phyloP scores from a whole-genome alignment of 139 green algal genomes.

The Haematococcus lacustris region DNA sequence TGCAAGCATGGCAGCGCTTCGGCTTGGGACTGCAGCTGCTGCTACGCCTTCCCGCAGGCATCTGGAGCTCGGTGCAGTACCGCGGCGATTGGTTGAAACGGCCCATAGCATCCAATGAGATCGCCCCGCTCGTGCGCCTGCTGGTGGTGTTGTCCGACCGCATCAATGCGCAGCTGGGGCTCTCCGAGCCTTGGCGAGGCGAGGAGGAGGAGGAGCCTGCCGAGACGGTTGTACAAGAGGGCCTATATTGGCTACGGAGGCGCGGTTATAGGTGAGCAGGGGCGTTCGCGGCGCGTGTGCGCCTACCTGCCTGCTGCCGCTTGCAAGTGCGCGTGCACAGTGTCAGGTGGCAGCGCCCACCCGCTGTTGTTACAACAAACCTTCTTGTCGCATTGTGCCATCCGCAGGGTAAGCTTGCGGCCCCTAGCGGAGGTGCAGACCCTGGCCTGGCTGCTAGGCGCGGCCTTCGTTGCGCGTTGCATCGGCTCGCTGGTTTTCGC shows the following conservation, averaged over 20 bases:
- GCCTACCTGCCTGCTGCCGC: no score
- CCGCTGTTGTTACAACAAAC: background rate
- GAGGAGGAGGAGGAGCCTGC: slow-evolving; percentile 33
- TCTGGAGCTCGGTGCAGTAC: slow-evolving; percentile 51
- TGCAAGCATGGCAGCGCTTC: no score
- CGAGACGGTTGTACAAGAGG: slow-evolving; percentile 41
- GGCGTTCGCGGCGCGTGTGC: background rate
- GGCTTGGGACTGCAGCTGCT: no score
- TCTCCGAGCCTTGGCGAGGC: slow-evolving; percentile 27
- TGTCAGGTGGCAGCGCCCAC: background rate
- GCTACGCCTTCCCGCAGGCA: slow-evolving; percentile 30
- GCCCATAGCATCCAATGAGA: slow-evolving; percentile 69
- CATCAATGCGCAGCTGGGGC: slow-evolving; percentile 44
- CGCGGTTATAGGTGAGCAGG: slow-evolving; percentile 6
- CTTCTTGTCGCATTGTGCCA: background rate
- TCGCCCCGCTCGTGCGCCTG: slow-evolving; percentile 56
- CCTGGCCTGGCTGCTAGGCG: slow-evolving; percentile 50
- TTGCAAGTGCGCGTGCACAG: background rate
- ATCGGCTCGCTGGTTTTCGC: no score
- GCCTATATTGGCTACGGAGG: background rate
- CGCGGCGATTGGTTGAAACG: slow-evolving; percentile 65
- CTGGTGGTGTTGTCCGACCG: slow-evolving; percentile 43
- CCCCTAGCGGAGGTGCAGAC: slow-evolving; percentile 62
- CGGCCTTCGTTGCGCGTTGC: no score
- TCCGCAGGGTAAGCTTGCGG: slow-evolving; percentile 64